Base-by-base conservation (phyloP, 2,329 filamentous ascomycete genomes). In the Bipolaris sorokiniana region DNA sequence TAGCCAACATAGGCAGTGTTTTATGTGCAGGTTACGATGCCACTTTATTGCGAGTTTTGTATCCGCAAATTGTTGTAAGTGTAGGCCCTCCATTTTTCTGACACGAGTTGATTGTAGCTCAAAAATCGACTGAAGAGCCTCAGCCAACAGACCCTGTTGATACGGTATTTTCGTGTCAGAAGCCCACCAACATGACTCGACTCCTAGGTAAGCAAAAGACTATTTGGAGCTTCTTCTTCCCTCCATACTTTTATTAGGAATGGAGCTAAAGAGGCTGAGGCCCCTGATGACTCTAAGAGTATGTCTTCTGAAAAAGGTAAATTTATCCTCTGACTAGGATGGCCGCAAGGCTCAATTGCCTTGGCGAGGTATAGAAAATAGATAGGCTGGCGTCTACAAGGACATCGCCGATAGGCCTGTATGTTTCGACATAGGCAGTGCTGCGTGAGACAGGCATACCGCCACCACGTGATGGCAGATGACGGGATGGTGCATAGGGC, bases 401-500 rank as follows among this genome's bases (percentile, higher is more conserved):
- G 48, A 54, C n/a, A 31, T 45, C 38, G 41, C 54, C 42, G 51
- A 28, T 42, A n/a, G 34, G 48, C 18, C 33, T 18, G 33, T 37
- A 38, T 47, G 38, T 40, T 40, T 44, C 26, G 50, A 50, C 31
- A 28, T 36, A 28, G 26, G 50, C 42, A 40, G 49, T 51, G 52
- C 56, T 58, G 65, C 54, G 66, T 73, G 61, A 71, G 67, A 72
- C 67, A 66, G 65, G 53, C 59, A 61, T 63, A 60, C 54, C 56
- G 56, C 55, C 49, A 57, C 69, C 66, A 70, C 70, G 69, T 73
- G 69, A 62, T 53, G 42, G 56, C 53, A 58, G 55, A 54, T 67
- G 63, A 61, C 70, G 68, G 71, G 68, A 64, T 52, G 22, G 53
- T 63, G 69, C 70, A 70, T 74, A 73, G 68, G 70, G 71, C 70